phyloP scores from a whole-genome alignment of 345 rosid genomes.

The Syzygium jambos region DNA sequence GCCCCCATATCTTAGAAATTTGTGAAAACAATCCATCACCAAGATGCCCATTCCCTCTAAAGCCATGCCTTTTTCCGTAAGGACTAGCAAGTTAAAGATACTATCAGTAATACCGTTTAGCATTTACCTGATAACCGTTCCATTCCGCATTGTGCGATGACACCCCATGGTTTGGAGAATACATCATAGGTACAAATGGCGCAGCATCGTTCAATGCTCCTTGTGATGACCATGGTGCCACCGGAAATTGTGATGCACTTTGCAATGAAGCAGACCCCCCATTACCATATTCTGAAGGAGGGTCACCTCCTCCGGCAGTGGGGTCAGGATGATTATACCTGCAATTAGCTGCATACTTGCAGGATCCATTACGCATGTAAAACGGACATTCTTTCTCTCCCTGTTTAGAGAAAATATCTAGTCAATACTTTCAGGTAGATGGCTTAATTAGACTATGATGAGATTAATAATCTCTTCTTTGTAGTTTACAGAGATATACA shows the following conservation, averaged over 20 bases:
- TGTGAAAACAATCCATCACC: neutral
- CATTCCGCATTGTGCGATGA: slow-evolving; percentile 55
- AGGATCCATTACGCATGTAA: slow-evolving; percentile 94
- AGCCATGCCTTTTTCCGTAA: neutral
- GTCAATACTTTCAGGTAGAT: neutral
- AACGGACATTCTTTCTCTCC: slow-evolving; percentile 78
- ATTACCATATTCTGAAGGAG: slow-evolving; percentile 36
- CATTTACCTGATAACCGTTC: slow-evolving; percentile 80
- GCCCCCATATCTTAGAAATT: neutral
- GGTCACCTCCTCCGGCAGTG: slow-evolving; percentile 37
- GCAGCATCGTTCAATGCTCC: slow-evolving; percentile 39
- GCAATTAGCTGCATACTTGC: slow-evolving; percentile 82
- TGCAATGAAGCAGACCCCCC: slow-evolving; percentile 45
- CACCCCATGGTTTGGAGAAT: slow-evolving; percentile 51
- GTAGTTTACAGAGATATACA: neutral
- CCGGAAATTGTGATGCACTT: slow-evolving; percentile 39
- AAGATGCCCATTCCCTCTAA: neutral
- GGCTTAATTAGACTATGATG: neutral
- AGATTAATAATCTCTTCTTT: neutral
- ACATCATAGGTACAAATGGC: slow-evolving; percentile 50
- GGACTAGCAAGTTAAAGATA: neutral
- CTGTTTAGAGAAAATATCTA: slow-evolving; percentile 18
- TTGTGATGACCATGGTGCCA: slow-evolving; percentile 68
- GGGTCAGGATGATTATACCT: slow-evolving; percentile 96
- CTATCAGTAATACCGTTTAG: neutral